Base-by-base conservation (phyloP, 2,329 filamentous ascomycete species). In the Colletotrichum destructivum region DNA sequence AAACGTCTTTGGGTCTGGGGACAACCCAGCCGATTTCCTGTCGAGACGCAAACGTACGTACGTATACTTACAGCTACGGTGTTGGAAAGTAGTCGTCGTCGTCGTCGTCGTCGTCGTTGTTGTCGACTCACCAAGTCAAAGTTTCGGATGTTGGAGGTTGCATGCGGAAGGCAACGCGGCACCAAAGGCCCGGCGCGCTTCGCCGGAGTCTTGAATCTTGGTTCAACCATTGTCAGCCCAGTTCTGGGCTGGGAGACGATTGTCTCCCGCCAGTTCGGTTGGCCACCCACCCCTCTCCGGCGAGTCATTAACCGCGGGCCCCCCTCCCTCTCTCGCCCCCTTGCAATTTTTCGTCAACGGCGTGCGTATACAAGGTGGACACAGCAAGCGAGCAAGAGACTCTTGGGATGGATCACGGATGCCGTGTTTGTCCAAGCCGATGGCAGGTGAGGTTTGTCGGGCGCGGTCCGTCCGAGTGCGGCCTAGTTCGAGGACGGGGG, bases 401-500 rank as follows among this genome's bases (percentile, higher is more conserved):
- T 21, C 18, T 42, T 23, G 18, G 44, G 44, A 61, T 61, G 42
- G 31, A 31, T 26, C 57, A 46, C 31, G 8, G 31, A 35, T 31
- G 31, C 16, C 13, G 16, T 26, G 59, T 21, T 26, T 0, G 3
- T 11, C 16, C 18, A 13, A 3, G 23, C 2, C 4, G n/a, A 23
- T 23, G 47, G 23, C 3, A 26, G 44, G 59, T 23, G 26, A 38
- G 31, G 21, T 51, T 62, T 26, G 23, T 26, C 2, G 23, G 31
- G 31, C 31, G 46, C 26, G 26, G 59, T 31, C n/a, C 59, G 15
- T 51, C 44, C 59, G 38, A 51, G 26, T 51, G 44, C 13, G 31
- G 59, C 51, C 47, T 51, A 40, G 59, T 23, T 31, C n/a, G 46
- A 21, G 59, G 21, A 35, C 26, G n/a, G n/a, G 46, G 44, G 51